phyloP scores from a whole-genome alignment of 1,139 yeast genomes.

The Lodderomyces pseudojiufengensis region DNA sequence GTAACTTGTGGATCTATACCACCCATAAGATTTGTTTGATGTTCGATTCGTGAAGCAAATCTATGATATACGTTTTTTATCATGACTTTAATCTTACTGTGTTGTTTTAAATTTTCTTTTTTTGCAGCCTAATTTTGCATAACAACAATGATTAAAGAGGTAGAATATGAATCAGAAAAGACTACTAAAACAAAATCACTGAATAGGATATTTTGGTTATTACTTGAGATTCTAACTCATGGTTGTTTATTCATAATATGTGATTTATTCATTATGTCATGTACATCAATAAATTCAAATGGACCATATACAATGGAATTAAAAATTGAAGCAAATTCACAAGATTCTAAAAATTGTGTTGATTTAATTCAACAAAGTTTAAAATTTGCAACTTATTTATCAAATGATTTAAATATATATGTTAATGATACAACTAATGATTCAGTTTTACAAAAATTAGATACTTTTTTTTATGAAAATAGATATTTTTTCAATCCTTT shows the following conservation, averaged over 20 bases:
- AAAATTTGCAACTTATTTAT: constrained; percentile 51
- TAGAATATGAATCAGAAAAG: too few relatives aligned
- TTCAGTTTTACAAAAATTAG: constrained; percentile 30
- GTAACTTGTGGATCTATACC: too few relatives aligned
- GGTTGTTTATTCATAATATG: neutral
- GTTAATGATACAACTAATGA: constrained; percentile 23
- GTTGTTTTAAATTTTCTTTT: too few relatives aligned
- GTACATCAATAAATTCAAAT: constrained; percentile 5
- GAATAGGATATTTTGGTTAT: neutral
- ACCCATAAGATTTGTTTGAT: too few relatives aligned
- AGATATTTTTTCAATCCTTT: constrained; percentile 41
- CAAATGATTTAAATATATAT: constrained; percentile 45
- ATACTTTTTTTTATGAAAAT: constrained; percentile 42
- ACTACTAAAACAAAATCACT: neutral
- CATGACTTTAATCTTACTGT: too few relatives aligned
- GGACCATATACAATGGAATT: constrained; percentile 7
- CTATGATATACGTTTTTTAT: too few relatives aligned
- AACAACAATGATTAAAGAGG: too few relatives aligned
- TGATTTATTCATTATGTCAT: neutral
- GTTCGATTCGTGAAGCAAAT: too few relatives aligned
- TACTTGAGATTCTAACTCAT: neutral
- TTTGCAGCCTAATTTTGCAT: too few relatives aligned
- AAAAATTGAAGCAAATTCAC: constrained; percentile 9
- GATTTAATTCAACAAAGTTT: constrained; percentile 35
- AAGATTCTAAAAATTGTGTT: constrained; percentile 9